Evolutionary conservation across 2,329 filamentous ascomycete genomes (phyloP).

Genomic region (Byssochlamys sp.): DNA sequence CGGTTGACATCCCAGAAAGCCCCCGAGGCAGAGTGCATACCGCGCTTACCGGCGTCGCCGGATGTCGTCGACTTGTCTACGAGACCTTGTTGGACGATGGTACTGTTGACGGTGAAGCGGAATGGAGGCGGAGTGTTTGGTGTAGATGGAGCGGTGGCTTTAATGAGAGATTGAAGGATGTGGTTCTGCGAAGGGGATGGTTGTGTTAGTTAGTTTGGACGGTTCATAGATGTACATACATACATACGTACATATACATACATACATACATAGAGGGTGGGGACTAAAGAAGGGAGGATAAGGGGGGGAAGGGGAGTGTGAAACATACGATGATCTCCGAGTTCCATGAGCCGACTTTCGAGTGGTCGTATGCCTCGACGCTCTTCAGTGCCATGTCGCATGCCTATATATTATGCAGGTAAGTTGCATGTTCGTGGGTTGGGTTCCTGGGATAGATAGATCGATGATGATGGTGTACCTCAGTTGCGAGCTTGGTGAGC

Average conservation of each 20-base stretch:
- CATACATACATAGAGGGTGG: no score
- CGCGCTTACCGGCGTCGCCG: slow-evolving; percentile 65
- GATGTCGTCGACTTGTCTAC: slow-evolving; percentile 43
- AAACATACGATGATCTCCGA: slow-evolving; percentile 73
- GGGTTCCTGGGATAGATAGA: neutral
- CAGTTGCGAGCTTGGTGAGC: slow-evolving; percentile 74
- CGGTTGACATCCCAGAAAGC: slow-evolving; percentile 44
- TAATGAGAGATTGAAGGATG: slow-evolving; percentile 33
- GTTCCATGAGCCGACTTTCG: slow-evolving; percentile 80
- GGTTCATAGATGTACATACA: neutral
- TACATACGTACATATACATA: no score
- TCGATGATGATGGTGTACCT: slow-evolving; percentile 47
- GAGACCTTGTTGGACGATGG: slow-evolving; percentile 83
- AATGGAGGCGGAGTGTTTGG: slow-evolving; percentile 48
- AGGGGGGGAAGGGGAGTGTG: neutral
- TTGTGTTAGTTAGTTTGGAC: neutral
- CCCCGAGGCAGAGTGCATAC: slow-evolving; percentile 47
- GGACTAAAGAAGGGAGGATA: no score
- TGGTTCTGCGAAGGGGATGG: slow-evolving; percentile 20
- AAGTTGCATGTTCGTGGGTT: neutral
- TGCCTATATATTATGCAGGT: slow-evolving; percentile 47
- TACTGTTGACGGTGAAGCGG: slow-evolving; percentile 97
- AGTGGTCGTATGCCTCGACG: slow-evolving; percentile 75
- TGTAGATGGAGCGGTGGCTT: slow-evolving; percentile 30
- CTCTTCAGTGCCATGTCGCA: slow-evolving; percentile 68